Percentiles rank a stretch among this genome's conserved stretches.
Conservation (phyloP, 129 eudicot species). For the Chrysanthemum lavandulifolium region DNA sequence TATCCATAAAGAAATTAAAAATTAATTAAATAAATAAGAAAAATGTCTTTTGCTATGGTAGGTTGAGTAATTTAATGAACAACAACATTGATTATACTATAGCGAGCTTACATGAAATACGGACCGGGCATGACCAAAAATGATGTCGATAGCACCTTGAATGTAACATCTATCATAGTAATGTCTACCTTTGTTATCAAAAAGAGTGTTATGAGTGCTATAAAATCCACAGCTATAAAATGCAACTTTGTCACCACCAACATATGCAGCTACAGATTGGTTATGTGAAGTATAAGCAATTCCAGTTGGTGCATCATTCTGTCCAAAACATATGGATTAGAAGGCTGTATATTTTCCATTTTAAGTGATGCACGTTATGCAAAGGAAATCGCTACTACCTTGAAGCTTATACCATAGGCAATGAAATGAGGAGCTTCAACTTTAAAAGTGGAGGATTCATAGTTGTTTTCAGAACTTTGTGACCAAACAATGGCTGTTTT, state of each 20-base stretch:
- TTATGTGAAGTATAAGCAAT: constrained; percentile 45
- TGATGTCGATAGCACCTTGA: constrained; percentile 76
- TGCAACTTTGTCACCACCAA: constrained; percentile 66
- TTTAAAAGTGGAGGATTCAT: constrained; percentile 71
- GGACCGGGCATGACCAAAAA: constrained; percentile 75
- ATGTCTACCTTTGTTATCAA: constrained; percentile 73
- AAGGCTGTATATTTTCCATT: neutral
- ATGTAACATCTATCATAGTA: constrained; percentile 75
- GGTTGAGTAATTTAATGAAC: neutral
- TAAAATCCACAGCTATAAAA: constrained; percentile 79
- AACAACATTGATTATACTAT: no score
- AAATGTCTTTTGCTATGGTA: neutral
- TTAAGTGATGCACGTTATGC: neutral
- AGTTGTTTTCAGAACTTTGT: constrained; percentile 53
- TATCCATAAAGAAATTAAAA: constrained; percentile 5
- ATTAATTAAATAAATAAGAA: neutral
- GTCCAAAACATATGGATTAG: constrained; percentile 13
- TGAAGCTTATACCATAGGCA: constrained; percentile 84
- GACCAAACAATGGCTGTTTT: constrained; percentile 70
- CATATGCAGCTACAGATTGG: constrained; percentile 78
- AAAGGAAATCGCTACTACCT: constrained; percentile 42
- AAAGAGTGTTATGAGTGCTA: constrained; percentile 75
- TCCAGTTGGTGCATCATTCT: constrained; percentile 73
- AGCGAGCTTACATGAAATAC: constrained; percentile 47
- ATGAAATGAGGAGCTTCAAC: constrained; percentile 67